Conservation (phyloP, 495 filamentous ascomycete species). For the Neurospora sp. region DNA sequence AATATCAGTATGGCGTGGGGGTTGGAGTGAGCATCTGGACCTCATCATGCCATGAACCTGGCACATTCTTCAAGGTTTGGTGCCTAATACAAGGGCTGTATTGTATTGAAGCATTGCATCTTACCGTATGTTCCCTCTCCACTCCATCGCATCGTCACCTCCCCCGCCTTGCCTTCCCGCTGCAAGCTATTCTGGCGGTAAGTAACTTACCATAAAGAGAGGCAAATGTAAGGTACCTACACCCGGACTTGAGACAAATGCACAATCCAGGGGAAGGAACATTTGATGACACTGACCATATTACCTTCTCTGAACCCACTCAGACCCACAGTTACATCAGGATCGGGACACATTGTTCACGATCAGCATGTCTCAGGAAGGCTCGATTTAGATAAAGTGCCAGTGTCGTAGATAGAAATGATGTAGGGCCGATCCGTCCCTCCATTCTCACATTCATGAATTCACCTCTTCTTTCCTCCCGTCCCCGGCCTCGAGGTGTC, state of each 20-base stretch:
- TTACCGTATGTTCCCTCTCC: neutral
- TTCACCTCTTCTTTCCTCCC: no score
- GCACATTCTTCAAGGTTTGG: neutral
- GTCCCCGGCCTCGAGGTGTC: no score
- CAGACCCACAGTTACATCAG: neutral
- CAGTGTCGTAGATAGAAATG: neutral
- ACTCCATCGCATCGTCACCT: neutral
- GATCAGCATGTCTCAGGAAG: neutral
- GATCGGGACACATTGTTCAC: neutral
- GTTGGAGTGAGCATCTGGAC: neutral
- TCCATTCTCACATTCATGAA: neutral
- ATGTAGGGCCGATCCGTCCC: neutral
- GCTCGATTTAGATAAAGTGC: neutral
- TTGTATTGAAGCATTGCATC: neutral
- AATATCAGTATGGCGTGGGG: neutral
- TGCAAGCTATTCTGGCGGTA: neutral
- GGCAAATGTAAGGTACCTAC: neutral
- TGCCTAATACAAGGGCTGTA: neutral
- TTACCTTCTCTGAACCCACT: neutral
- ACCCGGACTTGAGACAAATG: neutral
- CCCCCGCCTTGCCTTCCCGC: neutral
- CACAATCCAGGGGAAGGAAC: neutral
- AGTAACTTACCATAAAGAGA: neutral
- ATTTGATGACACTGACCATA: neutral
- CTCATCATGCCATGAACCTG: neutral